Percentiles rank a stretch among this genome's conserved stretches.
These are phyloP conservation scores for Gonapodya sp. DNA, from an alignment of 192 early-diverging fungal species.

Conservation along the genomic window DNA sequence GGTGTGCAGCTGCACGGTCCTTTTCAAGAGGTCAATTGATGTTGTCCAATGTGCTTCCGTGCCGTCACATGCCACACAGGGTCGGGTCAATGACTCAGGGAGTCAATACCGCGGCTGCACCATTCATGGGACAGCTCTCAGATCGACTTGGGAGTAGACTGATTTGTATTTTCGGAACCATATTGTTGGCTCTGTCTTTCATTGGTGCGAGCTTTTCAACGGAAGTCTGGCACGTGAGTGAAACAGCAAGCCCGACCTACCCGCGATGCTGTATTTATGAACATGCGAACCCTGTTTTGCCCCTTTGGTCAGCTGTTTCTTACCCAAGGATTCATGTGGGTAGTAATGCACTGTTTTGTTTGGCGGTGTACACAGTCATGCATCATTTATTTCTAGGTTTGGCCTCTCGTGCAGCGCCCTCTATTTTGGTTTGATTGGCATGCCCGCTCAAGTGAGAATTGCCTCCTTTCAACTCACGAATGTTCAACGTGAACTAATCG, in stretches of 20 bases:
- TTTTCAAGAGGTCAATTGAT: no score
- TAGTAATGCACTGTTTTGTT: no score
- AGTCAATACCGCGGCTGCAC: background rate
- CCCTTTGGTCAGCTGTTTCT: constrained; percentile 32
- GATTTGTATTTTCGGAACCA: background rate
- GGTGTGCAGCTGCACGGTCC: no score
- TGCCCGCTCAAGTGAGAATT: constrained; percentile 35
- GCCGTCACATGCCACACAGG: no score
- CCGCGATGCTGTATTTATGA: background rate
- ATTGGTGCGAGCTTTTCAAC: constrained; percentile 2
- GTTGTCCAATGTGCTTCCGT: no score
- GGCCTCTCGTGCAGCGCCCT: constrained; percentile 45
- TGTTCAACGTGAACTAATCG: no score
- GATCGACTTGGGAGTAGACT: background rate
- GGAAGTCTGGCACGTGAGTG: background rate
- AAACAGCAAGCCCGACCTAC: background rate
- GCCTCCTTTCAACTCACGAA: no score
- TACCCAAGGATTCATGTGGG: constrained; percentile 46
- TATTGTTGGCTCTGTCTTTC: background rate
- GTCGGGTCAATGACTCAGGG: constrained; percentile 3
- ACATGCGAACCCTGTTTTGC: background rate
- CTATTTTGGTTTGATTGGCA: constrained; percentile 54
- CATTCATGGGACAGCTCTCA: constrained; percentile 3
- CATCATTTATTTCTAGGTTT: no score
- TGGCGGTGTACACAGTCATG: no score